Percentiles rank a stretch among this genome's conserved stretches.
These are phyloP conservation scores for Phyllosticta ampelicida DNA, from an alignment of 2,329 filamentous ascomycete species.

Conservation along the genomic window DNA sequence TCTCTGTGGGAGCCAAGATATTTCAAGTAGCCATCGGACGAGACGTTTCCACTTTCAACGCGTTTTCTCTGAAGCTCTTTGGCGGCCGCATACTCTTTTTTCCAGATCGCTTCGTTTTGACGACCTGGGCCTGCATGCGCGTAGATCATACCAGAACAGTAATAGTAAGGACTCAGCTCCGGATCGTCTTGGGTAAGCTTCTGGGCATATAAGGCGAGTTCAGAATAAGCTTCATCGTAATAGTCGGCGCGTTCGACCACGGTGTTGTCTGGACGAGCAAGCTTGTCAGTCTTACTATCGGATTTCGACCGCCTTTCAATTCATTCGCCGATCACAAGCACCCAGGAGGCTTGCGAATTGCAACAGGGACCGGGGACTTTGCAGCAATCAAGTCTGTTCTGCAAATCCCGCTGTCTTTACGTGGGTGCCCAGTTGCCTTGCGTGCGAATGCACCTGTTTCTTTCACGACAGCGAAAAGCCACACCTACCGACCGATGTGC, in stretches of 20 bases:
- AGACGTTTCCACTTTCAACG: not conserved
- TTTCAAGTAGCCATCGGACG: not conserved
- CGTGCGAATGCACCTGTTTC: not conserved
- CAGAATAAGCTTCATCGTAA: constrained; percentile 51
- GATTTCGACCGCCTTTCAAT: not conserved
- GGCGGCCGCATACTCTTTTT: constrained; percentile 5
- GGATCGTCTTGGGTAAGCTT: constrained; percentile 49
- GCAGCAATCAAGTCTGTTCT: not conserved
- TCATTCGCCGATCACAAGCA: not conserved
- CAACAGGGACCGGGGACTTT: not conserved
- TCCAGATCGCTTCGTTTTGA: constrained; percentile 3
- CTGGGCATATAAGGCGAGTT: constrained; percentile 55
- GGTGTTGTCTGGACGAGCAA: not conserved
- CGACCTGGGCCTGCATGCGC: constrained; percentile 1
- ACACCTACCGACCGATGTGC: constrained; percentile 8
- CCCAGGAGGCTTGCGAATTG: not conserved
- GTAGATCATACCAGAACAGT: constrained; percentile 42
- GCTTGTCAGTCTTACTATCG: not conserved
- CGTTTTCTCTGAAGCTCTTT: constrained; percentile 1
- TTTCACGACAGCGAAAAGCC: not conserved
- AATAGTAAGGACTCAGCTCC: constrained; percentile 43
- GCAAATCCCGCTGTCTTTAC: not conserved
- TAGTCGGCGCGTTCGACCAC: constrained; percentile 59
- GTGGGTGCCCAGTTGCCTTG: not conserved
- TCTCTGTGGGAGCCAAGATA: not conserved